Conservation (phyloP, 176 grass and related monocot species). For the Hyparrhenia diplandra region DNA sequence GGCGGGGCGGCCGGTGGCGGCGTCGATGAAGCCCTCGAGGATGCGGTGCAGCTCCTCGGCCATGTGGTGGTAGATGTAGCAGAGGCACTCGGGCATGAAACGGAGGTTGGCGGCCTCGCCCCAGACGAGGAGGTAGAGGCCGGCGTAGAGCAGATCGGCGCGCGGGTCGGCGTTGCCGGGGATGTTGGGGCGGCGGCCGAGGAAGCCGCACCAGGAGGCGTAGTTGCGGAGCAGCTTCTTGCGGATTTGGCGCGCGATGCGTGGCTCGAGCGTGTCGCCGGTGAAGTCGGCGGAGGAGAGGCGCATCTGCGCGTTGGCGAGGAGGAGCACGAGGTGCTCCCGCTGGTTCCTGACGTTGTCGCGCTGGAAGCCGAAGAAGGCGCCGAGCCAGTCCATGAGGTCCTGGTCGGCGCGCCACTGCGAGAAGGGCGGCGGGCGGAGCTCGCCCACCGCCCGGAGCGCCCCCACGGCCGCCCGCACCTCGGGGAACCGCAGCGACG, state of each 20-base stretch:
- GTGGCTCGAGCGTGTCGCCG: slow-evolving; percentile 54
- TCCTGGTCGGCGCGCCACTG: slow-evolving; percentile 60
- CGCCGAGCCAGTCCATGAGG: slow-evolving; percentile 88
- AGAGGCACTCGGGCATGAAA: slow-evolving; percentile 89
- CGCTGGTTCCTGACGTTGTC: slow-evolving; percentile 96
- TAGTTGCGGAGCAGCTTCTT: slow-evolving; percentile 92
- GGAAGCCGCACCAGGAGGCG: slow-evolving; percentile 76
- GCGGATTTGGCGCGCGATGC: slow-evolving; percentile 52
- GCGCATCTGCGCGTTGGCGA: slow-evolving; percentile 95
- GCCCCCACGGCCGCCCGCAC: slow-evolving; percentile 77
- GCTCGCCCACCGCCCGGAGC: slow-evolving; percentile 51
- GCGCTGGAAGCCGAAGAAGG: slow-evolving; percentile 91
- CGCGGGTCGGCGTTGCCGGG: slow-evolving; percentile 47
- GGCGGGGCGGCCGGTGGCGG: slow-evolving; percentile 43
- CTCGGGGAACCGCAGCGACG: slow-evolving; percentile 77
- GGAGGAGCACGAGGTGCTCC: slow-evolving; percentile 90
- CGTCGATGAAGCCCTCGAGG: slow-evolving; percentile 65
- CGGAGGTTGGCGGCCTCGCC: slow-evolving; percentile 93
- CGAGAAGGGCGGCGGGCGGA: slow-evolving; percentile 50
- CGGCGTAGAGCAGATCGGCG: slow-evolving; percentile 70
- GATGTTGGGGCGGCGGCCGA: slow-evolving; percentile 53
- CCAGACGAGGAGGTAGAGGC: slow-evolving; percentile 83
- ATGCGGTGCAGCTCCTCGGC: slow-evolving; percentile 70
- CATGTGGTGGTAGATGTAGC: slow-evolving; percentile 96
- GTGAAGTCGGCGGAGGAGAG: slow-evolving; percentile 59